These are phyloP conservation scores for Fusarium sulawesiense DNA, from an alignment of 2,329 filamentous ascomycete species.

Conservation along the genomic window DNA sequence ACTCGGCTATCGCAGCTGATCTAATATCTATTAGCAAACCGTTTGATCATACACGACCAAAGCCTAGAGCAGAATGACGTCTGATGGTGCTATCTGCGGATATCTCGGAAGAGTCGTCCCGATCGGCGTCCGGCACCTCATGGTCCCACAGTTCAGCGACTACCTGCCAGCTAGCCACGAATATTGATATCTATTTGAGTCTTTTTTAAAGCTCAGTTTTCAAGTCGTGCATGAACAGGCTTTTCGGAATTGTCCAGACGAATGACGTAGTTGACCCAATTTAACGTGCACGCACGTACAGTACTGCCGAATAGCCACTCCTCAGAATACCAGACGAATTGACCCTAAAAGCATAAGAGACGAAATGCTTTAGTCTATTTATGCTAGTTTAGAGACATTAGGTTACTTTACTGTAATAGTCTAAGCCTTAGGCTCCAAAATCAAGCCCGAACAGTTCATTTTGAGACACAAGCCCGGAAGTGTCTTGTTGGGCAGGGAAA, in stretches of 20 bases:
- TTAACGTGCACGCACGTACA: background rate
- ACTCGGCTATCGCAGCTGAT: background rate
- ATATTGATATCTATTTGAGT: background rate
- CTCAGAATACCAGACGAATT: no score
- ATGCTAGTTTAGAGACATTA: no score
- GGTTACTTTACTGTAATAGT: no score
- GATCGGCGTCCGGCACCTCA: background rate
- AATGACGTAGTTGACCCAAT: conserved; percentile 4
- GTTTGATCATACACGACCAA: background rate
- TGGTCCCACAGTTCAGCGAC: background rate
- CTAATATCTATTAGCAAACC: background rate
- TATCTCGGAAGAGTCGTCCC: background rate
- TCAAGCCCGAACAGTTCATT: no score
- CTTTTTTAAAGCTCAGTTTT: fast-evolving
- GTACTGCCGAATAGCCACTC: background rate
- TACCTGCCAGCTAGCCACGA: background rate
- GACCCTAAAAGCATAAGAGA: no score
- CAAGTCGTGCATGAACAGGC: no score
- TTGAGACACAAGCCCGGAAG: fast-evolving
- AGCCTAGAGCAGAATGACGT: background rate
- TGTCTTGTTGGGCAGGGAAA: background rate
- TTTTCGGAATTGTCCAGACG: no score
- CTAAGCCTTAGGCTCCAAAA: no score
- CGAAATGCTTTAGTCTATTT: no score
- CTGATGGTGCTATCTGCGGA: background rate